phyloP scores from a whole-genome alignment of 116 monocot genomes.

The Dioscorea cayenensis region DNA sequence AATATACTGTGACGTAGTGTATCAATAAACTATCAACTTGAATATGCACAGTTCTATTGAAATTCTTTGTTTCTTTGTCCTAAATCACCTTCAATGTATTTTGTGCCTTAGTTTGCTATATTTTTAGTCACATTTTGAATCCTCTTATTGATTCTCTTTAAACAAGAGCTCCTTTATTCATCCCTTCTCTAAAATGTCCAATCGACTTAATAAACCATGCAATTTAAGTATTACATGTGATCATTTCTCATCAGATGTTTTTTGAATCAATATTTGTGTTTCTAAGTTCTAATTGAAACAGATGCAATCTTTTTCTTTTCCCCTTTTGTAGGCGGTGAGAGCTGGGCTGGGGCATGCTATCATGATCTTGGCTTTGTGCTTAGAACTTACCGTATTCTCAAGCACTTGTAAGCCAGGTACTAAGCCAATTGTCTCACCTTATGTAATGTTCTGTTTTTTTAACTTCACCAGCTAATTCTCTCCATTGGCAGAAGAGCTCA shows the following conservation, averaged over 20 bases:
- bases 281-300: neutral
- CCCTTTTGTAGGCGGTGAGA: neutral
- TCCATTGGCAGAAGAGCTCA: neutral
- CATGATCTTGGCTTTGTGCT: neutral
- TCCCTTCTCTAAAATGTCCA: no score
- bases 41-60: no score
- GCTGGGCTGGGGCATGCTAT: neutral
- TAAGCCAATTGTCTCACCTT: neutral
- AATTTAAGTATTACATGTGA: no score
- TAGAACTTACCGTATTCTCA: neutral
- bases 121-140: no score
- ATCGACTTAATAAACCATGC: no score
- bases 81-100: no score
- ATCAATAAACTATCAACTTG: no score
- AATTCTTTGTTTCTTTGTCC: no score
- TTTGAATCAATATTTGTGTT: neutral
- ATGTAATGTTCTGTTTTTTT: neutral
- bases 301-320: neutral
- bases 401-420: neutral
- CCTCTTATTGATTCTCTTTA: no score
- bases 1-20: no score
- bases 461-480: neutral
- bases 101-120: no score
- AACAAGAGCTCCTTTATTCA: no score
- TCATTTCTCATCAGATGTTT: neutral